phyloP scores from a whole-genome alignment of 306 rosid genomes.

The Betula pendula region DNA sequence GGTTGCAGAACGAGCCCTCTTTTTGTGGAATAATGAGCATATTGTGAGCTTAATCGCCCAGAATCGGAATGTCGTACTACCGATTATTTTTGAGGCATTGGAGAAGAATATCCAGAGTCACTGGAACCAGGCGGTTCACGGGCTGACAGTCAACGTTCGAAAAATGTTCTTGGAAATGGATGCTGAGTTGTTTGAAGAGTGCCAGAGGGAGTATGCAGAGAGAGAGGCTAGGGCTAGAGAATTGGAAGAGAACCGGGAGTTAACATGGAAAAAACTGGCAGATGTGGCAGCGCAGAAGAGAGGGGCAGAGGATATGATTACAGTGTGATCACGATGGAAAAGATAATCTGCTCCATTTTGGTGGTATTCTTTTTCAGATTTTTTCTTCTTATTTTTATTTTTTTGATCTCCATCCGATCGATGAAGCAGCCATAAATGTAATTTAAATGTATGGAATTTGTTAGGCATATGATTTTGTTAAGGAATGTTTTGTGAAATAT shows the following conservation, averaged over 20 bases:
- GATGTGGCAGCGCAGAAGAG: slow-evolving; percentile 68
- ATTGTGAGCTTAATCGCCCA: slow-evolving; percentile 91
- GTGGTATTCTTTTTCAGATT: slow-evolving; percentile 53
- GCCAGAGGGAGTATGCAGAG: slow-evolving; percentile 71
- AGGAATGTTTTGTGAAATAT: slow-evolving; percentile 58
- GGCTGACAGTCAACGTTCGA: slow-evolving; percentile 78
- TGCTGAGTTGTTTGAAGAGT: slow-evolving; percentile 82
- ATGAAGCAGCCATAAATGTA: slow-evolving; percentile 58
- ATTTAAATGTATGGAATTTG: slow-evolving; percentile 53
- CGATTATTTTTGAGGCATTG: slow-evolving; percentile 73
- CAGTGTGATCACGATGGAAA: slow-evolving; percentile 35
- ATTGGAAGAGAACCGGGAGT: slow-evolving; percentile 60
- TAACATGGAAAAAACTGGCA: slow-evolving; percentile 79
- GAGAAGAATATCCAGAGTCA: slow-evolving; percentile 76
- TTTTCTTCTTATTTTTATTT: slow-evolving; percentile 21
- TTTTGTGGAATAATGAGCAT: slow-evolving; percentile 96
- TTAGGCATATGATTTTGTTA: slow-evolving; percentile 59
- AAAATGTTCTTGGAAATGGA: slow-evolving; percentile 97
- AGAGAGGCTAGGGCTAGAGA: slow-evolving; percentile 59
- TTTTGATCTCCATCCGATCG: slow-evolving; percentile 43
- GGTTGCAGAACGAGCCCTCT: slow-evolving; percentile 96
- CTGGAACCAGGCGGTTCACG: slow-evolving; percentile 96
- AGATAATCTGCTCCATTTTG: slow-evolving; percentile 45
- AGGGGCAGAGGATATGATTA: slow-evolving; percentile 55
- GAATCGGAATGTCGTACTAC: slow-evolving; percentile 71